Evolutionary conservation across 306 rosid genomes (phyloP).

Genomic region (Chamaecrista fasciculata): DNA sequence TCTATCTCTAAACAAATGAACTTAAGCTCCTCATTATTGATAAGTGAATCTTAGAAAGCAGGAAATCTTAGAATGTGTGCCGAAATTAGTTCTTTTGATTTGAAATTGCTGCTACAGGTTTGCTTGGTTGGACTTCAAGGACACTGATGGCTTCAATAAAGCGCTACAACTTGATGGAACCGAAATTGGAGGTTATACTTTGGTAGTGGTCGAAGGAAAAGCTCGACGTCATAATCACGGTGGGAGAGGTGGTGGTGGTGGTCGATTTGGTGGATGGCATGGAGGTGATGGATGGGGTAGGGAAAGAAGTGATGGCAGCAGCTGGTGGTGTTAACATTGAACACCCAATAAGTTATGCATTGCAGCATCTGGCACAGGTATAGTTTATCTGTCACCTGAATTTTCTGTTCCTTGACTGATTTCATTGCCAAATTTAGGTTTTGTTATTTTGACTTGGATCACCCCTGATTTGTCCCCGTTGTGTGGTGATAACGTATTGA

Average conservation of each 20-base stretch:
- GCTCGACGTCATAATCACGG: conserved; percentile 31
- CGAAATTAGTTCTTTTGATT: neutral
- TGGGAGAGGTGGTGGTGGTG: conserved; percentile 32
- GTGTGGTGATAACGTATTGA: neutral
- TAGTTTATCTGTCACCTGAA: neutral
- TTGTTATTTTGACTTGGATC: neutral
- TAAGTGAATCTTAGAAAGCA: neutral
- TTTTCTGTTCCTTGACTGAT: neutral
- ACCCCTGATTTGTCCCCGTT: neutral
- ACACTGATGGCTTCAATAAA: conserved; percentile 33
- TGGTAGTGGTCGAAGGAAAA: conserved; percentile 60
- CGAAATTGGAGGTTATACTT: conserved; percentile 37
- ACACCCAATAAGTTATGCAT: conserved; percentile 34
- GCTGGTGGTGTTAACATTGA: conserved; percentile 61
- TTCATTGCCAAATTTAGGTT: neutral
- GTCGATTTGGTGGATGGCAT: conserved; percentile 32
- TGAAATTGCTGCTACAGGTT: conserved; percentile 40
- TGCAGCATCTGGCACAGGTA: conserved; percentile 46
- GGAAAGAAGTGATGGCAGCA: conserved; percentile 22
- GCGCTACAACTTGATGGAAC: conserved; percentile 54
- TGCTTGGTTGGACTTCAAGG: conserved; percentile 76
- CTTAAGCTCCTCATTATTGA: neutral
- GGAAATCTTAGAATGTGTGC: neutral
- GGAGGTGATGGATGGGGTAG: conserved; percentile 32
- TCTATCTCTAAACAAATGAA: neutral